These are phyloP conservation scores for Acanthamoeba culbertsoni DNA, from an alignment of 208 protist genomes.

Conservation along the genomic window DNA sequence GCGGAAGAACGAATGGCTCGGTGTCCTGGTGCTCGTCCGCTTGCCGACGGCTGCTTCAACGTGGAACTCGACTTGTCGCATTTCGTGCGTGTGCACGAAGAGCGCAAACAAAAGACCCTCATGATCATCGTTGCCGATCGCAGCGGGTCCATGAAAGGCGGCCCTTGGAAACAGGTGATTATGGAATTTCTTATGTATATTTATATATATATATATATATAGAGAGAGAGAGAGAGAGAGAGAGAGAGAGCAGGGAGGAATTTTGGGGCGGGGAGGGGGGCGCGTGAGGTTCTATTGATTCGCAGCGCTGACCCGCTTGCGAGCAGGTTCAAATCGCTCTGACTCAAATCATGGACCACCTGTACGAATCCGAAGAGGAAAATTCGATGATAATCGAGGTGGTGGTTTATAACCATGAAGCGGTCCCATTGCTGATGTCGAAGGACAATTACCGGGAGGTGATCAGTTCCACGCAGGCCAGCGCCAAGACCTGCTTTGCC, in stretches of 20 bases:
- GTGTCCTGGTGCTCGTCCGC: background rate
- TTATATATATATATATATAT: no score
- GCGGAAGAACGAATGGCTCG: background rate
- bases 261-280: no score
- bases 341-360: slow-evolving; percentile 5
- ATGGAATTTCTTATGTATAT: no score
- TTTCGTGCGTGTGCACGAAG: slow-evolving; percentile 6
- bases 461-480: background rate
- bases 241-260: no score
- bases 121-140: slow-evolving; percentile 19
- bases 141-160: slow-evolving; percentile 13
- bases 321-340: background rate
- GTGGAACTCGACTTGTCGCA: slow-evolving; percentile 28
- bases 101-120: slow-evolving; percentile 37
- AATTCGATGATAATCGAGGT: background rate
- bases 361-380: background rate
- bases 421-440: background rate
- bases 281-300: background rate
- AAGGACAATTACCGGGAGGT: background rate
- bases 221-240: no score
- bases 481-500: slow-evolving; percentile 35
- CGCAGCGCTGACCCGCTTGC: background rate
- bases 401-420: slow-evolving; percentile 29
- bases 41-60: slow-evolving; percentile 1
- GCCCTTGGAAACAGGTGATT: background rate